A percentile compares a stretch with the other conserved stretches of the same genome.
Conservation (phyloP, 306 rosid species). For the Gleditsia sinensis region DNA sequence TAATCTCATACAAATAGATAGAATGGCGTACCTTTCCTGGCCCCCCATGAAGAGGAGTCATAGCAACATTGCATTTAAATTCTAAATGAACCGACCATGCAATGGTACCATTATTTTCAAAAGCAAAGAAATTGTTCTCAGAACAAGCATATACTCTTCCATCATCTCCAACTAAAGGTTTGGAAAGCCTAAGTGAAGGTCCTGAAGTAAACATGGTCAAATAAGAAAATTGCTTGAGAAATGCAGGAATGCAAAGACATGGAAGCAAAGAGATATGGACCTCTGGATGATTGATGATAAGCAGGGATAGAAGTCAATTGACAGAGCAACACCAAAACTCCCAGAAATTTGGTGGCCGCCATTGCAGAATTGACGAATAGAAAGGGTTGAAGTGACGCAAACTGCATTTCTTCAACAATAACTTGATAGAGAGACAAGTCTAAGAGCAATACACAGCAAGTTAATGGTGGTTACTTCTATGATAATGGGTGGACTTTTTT, state of each 20-base stretch:
- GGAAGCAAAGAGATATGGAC: background rate
- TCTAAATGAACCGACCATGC: conserved; percentile 65
- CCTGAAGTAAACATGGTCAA: background rate
- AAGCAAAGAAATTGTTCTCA: conserved; percentile 50
- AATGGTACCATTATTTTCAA: conserved; percentile 68
- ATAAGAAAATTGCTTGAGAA: background rate
- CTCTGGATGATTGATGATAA: background rate
- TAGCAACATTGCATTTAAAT: conserved; percentile 47
- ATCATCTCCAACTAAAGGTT: conserved; percentile 60
- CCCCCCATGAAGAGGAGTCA: conserved; percentile 65
- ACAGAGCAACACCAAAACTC: background rate
- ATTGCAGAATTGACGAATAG: background rate
- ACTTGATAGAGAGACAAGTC: background rate
- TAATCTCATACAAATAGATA: background rate
- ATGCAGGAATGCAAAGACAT: background rate
- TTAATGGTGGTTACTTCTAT: too few species aligned
- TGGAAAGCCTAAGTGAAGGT: conserved; percentile 48
- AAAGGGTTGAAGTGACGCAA: background rate
- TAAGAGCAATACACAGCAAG: too few species aligned
- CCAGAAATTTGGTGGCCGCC: background rate
- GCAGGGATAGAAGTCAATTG: background rate
- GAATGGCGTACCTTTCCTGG: conserved; percentile 49
- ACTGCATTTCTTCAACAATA: background rate
- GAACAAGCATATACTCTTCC: conserved; percentile 69
- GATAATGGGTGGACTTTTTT: too few species aligned